These are phyloP conservation scores for Pharus latifolius DNA, from an alignment of 176 grass and related monocot species.

Conservation along the genomic window DNA sequence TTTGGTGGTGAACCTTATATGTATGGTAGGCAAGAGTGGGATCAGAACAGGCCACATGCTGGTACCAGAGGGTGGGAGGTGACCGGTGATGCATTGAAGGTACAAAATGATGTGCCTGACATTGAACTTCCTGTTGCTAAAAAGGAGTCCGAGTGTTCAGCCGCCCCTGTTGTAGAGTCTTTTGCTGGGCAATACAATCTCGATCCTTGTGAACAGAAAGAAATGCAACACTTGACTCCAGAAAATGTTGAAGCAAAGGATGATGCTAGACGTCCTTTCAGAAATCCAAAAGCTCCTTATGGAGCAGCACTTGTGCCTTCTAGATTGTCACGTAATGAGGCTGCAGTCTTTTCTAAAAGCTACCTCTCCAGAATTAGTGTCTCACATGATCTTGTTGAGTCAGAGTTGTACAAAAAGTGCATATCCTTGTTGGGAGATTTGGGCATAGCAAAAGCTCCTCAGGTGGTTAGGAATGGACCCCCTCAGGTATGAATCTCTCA, in stretches of 20 bases:
- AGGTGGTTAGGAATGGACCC: constrained; percentile 20
- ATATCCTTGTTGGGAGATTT: constrained; percentile 43
- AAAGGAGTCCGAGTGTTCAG: constrained; percentile 41
- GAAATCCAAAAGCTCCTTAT: constrained; percentile 1
- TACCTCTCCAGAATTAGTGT: constrained; percentile 61
- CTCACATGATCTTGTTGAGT: constrained; percentile 59
- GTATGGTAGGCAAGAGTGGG: constrained; percentile 65
- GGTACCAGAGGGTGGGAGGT: constrained; percentile 49
- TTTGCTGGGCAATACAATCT: constrained; percentile 18
- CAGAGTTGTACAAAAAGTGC: constrained; percentile 57
- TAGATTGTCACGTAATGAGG: constrained; percentile 20
- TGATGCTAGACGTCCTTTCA: constrained; percentile 11
- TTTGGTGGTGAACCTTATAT: constrained; percentile 53
- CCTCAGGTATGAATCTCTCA: constrained; percentile 21
- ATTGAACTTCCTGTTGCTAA: constrained; percentile 39
- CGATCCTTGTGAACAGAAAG: constrained; percentile 25
- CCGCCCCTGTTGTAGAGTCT: constrained; percentile 21
- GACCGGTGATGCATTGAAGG: constrained; percentile 45
- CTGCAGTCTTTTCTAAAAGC: constrained; percentile 40
- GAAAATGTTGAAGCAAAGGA: constrained; percentile 40
- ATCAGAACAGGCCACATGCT: constrained; percentile 52
- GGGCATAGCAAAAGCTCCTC: constrained; percentile 15
- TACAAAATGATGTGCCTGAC: constrained; percentile 31
- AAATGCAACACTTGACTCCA: constrained; percentile 14
- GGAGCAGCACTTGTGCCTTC: constrained; percentile 17